Base-by-base conservation (phyloP, 345 rosid species). In the Corchorus capsularis region DNA sequence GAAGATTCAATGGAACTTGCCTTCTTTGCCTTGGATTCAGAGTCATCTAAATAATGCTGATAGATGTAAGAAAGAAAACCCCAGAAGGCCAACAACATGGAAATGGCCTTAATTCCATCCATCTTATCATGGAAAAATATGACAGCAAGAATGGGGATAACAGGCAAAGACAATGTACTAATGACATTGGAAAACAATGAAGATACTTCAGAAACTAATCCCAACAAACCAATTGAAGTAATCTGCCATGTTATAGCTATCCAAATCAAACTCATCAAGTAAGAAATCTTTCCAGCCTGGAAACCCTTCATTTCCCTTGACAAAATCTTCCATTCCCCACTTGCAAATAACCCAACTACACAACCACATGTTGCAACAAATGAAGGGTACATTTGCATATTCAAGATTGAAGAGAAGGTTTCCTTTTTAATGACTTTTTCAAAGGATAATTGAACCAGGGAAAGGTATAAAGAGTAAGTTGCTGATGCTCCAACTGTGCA, bases 171-270 rank as follows among this genome's bases (percentile, higher is more conserved):
- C 80, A 89, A 53, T 3, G 89, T 83, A 9, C 91, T 80, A 4
- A 88, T 85, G 19, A 86, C 88, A 75, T 86, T 86, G 35, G 91
- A 86, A 71, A 90, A 88, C 35, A 90, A 74, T 0, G 91, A 86
- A 12, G 89, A 86, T 16, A 85, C 85, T 74, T 86, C 89, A 22
- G 83, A 86, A 16, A 88, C 68, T 81, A 86, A 74, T 41, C 88
- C 89, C 79, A 89, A 45, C 79, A 82, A 8, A 0, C 93, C 91
- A 4, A 86, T 54, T 0, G 88, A 80, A 1, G 83, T 76, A 53
- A 86, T 41, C 71, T 89, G 91, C 91, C 93, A 87, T 6, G 82
- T 52, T 59, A 87, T 55, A 1, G 86, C 90, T 0, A 85, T 89
- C 87, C 91, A 86, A 19, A 86, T 81, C 63, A 87, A 65, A 10